Conservation (phyloP, 176 grass and related monocot genomes). For the Melocanna baccifera region DNA sequence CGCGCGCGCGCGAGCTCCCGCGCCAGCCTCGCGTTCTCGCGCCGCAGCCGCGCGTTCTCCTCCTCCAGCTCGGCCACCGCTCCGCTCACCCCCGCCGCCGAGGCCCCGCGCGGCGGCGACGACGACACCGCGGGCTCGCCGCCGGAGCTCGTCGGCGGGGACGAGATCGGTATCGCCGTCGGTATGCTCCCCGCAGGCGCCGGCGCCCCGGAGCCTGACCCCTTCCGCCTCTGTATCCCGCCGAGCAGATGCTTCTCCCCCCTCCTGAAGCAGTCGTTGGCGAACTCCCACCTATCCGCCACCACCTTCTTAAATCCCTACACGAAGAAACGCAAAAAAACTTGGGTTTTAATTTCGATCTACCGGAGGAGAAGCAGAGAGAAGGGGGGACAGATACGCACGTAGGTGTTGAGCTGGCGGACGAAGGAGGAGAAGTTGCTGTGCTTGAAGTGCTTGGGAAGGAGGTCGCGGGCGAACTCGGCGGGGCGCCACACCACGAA, state of each 20-base stretch:
- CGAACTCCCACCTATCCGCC: conserved; percentile 85
- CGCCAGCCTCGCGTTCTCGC: conserved; percentile 67
- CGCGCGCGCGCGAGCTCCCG: conserved; percentile 68
- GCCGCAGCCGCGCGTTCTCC: conserved; percentile 70
- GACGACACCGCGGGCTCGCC: conserved; percentile 57
- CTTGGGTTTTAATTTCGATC: conserved; percentile 20
- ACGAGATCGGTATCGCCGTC: conserved; percentile 25
- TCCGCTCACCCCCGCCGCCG: conserved; percentile 15
- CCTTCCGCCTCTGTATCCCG: conserved; percentile 70
- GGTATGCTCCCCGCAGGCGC: not conserved
- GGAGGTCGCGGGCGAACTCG: conserved; percentile 83
- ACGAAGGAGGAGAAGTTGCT: conserved; percentile 94
- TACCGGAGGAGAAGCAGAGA: not conserved
- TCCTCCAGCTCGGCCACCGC: conserved; percentile 52
- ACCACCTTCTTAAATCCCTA: conserved; percentile 79
- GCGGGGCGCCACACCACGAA: conserved; percentile 66
- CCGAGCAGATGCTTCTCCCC: conserved; percentile 69
- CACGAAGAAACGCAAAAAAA: not conserved
- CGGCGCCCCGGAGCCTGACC: not conserved
- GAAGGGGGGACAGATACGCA: not conserved
- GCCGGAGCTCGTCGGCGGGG: conserved; percentile 60
- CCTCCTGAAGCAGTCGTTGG: conserved; percentile 63
- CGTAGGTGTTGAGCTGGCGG: conserved; percentile 89
- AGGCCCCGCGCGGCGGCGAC: conserved; percentile 21
- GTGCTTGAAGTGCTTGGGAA: conserved; percentile 97